Evolutionary conservation across 2,329 filamentous ascomycete species (phyloP).

Genomic region (Alternaria hordeiaustralica): DNA sequence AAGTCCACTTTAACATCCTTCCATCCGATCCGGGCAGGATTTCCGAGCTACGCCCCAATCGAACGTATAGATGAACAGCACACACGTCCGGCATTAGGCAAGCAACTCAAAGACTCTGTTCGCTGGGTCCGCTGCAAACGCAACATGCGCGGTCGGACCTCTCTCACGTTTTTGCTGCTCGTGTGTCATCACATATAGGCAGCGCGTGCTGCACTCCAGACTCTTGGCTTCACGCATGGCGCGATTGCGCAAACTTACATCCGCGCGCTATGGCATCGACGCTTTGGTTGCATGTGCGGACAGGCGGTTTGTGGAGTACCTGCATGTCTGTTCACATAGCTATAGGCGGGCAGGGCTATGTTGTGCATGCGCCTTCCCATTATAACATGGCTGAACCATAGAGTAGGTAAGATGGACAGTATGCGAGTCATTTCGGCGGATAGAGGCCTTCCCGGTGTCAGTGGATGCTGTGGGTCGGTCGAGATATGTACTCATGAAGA

Average conservation of each 20-base stretch:
- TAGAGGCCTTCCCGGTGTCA: background rate
- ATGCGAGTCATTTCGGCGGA: background rate
- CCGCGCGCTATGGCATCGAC: background rate
- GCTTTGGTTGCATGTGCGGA: background rate
- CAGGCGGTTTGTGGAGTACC: background rate
- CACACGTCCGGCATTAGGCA: background rate
- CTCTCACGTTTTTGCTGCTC: background rate
- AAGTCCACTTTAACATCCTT: slow-evolving; percentile 4
- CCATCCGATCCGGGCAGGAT: slow-evolving; percentile 10
- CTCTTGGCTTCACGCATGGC: background rate
- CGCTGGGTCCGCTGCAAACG: background rate
- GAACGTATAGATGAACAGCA: background rate
- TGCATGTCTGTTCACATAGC: background rate
- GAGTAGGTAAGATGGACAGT: background rate
- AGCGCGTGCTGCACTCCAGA: background rate
- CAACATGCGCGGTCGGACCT: slow-evolving; percentile 4
- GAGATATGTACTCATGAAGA: background rate
- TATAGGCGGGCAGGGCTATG: background rate
- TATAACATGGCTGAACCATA: background rate
- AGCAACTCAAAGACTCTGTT: background rate
- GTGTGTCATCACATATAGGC: background rate
- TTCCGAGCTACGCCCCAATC: slow-evolving; percentile 10
- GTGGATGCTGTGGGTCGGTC: background rate
- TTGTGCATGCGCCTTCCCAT: background rate
- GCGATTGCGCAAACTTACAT: slow-evolving; percentile 4